Evolutionary conservation across 306 rosid genomes (phyloP), one percentile per base, ranked within the genome.

Genomic region (Urtica urens): DNA sequence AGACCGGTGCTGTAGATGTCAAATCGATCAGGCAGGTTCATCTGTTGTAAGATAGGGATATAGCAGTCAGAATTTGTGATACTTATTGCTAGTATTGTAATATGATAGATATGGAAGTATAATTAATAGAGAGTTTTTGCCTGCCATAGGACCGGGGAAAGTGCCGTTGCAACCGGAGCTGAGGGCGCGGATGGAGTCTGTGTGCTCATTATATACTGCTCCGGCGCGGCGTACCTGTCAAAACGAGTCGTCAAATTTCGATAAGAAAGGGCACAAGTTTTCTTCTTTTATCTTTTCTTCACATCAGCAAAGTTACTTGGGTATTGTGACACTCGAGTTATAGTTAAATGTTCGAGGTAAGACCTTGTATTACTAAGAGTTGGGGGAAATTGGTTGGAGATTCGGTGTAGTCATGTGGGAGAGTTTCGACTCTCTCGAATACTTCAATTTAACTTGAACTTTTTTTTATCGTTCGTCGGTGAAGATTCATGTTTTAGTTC

Each of bases 111-210:
- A 10, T 34, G 2, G 11, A 11, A 51, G 13, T 49, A 33, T 15
- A 33, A 17, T 59, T 41, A 60, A 43, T 63, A 55, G 21, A 17
- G 26, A 3, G 38, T 37, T 56, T 52, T 57, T 42, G 77, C 97
- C 97, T 78, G 97, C 97, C 97, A 88, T 17, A 88, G 76, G 53
- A 88, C 97, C 13, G 97, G 97, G 49, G 97, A 84, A 52, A 88
- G 93, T 48, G 95, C 95, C 41, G 97, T 26, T 53, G 97, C 97
- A 45, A 88, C 97, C 0, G 95, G 93, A 57, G 88, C 97, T 28
- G 97, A 88, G 33, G 97, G 95, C 51, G 93, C 95, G 35, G 95
- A 88, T 43, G 93, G 97, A 49, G 97, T 88, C 71, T 88, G 95
- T 6, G 95, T 84, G 82, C 97, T 88, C 97, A 88, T 88, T 71